These are phyloP conservation scores for Colletotrichum higginsianum DNA, from an alignment of 2,329 filamentous ascomycete species.

Conservation along the genomic window DNA sequence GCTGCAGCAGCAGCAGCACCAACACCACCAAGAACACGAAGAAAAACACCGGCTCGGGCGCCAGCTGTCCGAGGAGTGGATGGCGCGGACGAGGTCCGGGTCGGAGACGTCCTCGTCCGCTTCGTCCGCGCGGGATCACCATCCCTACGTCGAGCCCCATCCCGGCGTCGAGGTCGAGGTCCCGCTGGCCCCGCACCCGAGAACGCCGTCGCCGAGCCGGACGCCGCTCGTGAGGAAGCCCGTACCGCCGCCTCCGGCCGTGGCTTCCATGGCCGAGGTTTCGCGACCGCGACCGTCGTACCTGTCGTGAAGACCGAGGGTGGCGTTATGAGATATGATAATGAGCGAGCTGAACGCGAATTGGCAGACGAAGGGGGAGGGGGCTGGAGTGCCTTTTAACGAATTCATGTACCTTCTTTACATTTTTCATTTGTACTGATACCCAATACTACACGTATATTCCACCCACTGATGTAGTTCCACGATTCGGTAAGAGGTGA, in stretches of 20 bases:
- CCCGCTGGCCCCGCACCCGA: slow-evolving; percentile 29
- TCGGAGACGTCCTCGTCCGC: slow-evolving; percentile 16
- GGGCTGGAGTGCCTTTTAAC: background rate
- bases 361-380: background rate
- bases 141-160: slow-evolving; percentile 16
- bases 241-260: slow-evolving; percentile 13
- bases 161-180: slow-evolving; percentile 33
- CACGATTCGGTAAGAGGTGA: background rate
- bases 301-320: background rate
- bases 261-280: background rate
- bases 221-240: slow-evolving; percentile 12
- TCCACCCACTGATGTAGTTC: background rate
- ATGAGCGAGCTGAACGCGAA: background rate
- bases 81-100: slow-evolving; percentile 18
- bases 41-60: background rate
- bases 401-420: slow-evolving; percentile 12
- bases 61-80: background rate
- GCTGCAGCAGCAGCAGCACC: slow-evolving; percentile 5
- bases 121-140: slow-evolving; percentile 3
- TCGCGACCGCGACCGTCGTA: background rate
- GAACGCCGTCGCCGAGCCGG: slow-evolving; percentile 22
- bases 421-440: slow-evolving; percentile 23
- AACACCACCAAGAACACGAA: background rate
- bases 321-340: background rate
- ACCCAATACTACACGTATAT: background rate